A percentile compares a stretch with the other conserved stretches of the same genome.
Evolutionary conservation across 306 rosid species (phyloP).

Genomic region (Cucurbita maxima): DNA sequence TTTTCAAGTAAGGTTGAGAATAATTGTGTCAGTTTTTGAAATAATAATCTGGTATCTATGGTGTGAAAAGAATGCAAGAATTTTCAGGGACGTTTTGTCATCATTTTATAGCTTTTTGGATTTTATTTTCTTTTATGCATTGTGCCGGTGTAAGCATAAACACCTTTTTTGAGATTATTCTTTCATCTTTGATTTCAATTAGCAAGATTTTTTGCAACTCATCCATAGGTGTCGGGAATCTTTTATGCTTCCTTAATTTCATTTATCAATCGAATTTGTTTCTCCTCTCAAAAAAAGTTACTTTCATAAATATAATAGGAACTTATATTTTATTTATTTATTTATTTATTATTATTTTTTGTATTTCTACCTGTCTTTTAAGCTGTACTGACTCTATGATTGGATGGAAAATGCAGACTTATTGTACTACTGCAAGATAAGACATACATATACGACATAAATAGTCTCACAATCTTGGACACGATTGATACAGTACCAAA

Average conservation of each 20-base stretch:
- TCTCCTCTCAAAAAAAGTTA: background rate
- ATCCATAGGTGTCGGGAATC: background rate
- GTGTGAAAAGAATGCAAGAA: too few relatives aligned
- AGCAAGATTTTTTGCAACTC: background rate
- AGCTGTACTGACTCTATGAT: conserved; percentile 9
- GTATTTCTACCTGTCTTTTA: conserved; percentile 7
- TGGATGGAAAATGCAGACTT: conserved; percentile 49
- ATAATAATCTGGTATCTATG: background rate
- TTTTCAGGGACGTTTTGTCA: background rate
- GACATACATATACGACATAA: conserved; percentile 64
- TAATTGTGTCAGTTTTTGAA: background rate
- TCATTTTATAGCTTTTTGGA: background rate
- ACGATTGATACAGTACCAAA: conserved; percentile 66
- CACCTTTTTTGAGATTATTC: too few relatives aligned
- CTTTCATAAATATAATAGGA: background rate
- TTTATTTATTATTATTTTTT: background rate
- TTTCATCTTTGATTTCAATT: background rate
- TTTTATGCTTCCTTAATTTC: background rate
- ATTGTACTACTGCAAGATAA: conserved; percentile 82
- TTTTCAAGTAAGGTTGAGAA: background rate
- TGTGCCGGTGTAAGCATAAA: background rate
- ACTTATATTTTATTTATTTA: background rate
- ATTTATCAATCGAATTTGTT: background rate
- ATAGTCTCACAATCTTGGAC: conserved; percentile 74
- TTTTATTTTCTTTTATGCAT: too few relatives aligned